Evolutionary conservation across 352 stramenopile genomes (phyloP), one percentile per base, ranked within the genome.

Genomic region (Pythium dissimile): DNA sequence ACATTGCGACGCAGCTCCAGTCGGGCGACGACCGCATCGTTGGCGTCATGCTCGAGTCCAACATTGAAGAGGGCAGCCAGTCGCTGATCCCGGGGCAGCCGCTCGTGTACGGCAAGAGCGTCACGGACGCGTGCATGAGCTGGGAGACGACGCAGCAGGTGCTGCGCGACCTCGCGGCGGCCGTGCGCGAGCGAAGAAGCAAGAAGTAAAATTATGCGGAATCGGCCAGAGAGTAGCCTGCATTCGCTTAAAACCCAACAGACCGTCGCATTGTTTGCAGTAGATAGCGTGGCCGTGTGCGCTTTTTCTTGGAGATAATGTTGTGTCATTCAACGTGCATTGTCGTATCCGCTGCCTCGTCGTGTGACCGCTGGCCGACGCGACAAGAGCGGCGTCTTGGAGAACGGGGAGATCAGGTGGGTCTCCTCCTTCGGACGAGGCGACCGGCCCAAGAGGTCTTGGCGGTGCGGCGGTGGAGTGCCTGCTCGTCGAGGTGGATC

Each of bases 11-110:
- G 62, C 86, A 95, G 69, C 69, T 96, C 24, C 74, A 80, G 30
- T 38, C 61, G 0, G 87, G 87, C 56, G 82, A 94, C 59, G 71
- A 87, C 50, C 77, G 79, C 60, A 89, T 95, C 54, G 72, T 92
- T 8, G 87, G 87, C 20, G 73, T 96, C 9, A 96, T 96, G 86
- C 80, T 95, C 54, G 87, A 96, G 77, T 95, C 84, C 18, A 92
- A 96, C 67, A 78, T 95, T 20, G 67, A 88, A 34, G 86, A 94
- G 42, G 87, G 87, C 18, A 86, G 74, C 46, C 87, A 94, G 72
- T 71, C 79, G 47, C 63, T 96, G 32, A 73, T 84, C 44, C 80
- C 81, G 0, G 84, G 83, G 42, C 69, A 90, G 61, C 77, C 84
- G 39, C 74, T 96, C 15, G 79, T 86, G 62, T 94, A 95, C 68